Conservation (phyloP, 345 rosid genomes). For the Trapa incisa region DNA sequence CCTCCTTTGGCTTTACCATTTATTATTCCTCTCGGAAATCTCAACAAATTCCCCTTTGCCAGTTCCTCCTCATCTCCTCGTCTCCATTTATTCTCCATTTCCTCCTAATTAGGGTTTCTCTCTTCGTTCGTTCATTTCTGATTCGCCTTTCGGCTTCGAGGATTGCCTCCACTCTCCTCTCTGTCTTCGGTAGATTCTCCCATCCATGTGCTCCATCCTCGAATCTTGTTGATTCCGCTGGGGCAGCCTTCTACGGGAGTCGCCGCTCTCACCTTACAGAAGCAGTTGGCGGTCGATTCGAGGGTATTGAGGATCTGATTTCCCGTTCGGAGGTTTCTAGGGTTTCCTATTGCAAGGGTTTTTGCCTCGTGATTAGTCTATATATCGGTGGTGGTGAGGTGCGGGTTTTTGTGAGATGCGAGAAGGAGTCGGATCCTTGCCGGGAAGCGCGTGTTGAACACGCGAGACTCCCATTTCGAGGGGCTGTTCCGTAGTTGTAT, state of each 20-base stretch:
- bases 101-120: too few species aligned
- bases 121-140: too few species aligned
- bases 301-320: not conserved
- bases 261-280: not conserved
- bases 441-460: conserved; percentile 7
- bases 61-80: too few species aligned
- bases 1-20: too few species aligned
- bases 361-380: not conserved
- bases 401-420: conserved; percentile 29
- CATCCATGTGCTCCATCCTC: not conserved
- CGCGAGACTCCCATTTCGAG: conserved; percentile 17
- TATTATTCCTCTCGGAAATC: too few species aligned
- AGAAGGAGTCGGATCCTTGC: conserved; percentile 29
- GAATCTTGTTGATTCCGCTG: not conserved
- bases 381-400: not conserved
- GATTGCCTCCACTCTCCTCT: too few species aligned
- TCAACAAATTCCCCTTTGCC: too few species aligned
- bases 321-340: not conserved
- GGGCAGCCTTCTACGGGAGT: not conserved
- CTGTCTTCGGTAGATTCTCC: too few species aligned
- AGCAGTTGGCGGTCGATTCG: not conserved
- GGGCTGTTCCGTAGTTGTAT: conserved; percentile 67
- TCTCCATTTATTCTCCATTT: too few species aligned
- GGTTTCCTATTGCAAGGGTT: not conserved
- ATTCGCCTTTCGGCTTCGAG: too few species aligned